Evolutionary conservation across 2,329 filamentous ascomycete genomes (phyloP).

Genomic region (Acephala macrosclerotiorum): DNA sequence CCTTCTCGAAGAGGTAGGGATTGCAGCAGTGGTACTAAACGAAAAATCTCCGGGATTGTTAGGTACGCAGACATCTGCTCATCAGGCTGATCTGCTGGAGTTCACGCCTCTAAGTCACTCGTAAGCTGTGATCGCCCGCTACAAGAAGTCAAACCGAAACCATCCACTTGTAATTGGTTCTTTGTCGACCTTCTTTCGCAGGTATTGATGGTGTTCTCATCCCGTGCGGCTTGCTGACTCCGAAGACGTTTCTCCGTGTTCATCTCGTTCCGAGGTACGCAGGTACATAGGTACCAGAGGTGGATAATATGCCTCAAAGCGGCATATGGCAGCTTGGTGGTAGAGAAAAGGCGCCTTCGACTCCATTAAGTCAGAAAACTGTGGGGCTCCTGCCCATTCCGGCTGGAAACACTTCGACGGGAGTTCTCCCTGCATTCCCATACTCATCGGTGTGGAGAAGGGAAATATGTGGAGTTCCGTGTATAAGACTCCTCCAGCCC

Average conservation of each 20-base stretch:
- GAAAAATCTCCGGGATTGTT: constrained; percentile 15
- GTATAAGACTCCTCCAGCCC: constrained; percentile 36
- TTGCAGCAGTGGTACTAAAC: neutral
- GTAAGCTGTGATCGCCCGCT: constrained; percentile 2
- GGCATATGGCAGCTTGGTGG: constrained; percentile 28
- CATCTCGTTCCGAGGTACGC: constrained; percentile 24
- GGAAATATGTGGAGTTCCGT: constrained; percentile 3
- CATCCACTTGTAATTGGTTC: neutral
- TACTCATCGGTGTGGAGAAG: constrained; percentile 20
- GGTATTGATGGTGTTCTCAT: constrained; percentile 2
- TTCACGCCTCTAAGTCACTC: constrained; percentile 9
- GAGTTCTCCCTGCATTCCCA: constrained; percentile 40
- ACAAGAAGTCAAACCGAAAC: constrained; percentile 29
- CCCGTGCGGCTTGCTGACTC: constrained; percentile 28
- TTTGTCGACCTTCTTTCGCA: neutral
- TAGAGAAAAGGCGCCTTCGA: constrained; percentile 20
- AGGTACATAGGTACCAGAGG: constrained; percentile 12
- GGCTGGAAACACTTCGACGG: constrained; percentile 36
- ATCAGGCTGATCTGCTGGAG: constrained; percentile 22
- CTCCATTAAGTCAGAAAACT: constrained; percentile 24
- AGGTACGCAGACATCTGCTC: constrained; percentile 22
- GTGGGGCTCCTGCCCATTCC: constrained; percentile 26
- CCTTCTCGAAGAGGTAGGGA: neutral
- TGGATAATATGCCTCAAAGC: constrained; percentile 5
- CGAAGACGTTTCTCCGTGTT: constrained; percentile 34